Conservation (phyloP, 140 eudicot species). For the Erigeron philadelphicus region DNA sequence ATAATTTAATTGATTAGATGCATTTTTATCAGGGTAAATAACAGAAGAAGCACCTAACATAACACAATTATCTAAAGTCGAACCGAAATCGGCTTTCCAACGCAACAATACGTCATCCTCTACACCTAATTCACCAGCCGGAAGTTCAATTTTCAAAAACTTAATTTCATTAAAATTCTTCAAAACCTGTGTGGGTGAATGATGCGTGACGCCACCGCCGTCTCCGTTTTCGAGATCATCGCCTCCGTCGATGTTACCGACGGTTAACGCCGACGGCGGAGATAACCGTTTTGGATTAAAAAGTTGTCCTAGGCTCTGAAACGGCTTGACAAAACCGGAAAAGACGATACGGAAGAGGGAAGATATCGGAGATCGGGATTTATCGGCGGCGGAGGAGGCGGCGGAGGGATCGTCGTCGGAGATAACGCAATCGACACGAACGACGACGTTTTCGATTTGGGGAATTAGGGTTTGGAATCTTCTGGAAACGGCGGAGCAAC, state of each 20-base stretch:
- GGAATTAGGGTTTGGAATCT: slow-evolving; percentile 66
- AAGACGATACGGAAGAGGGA: slow-evolving; percentile 39
- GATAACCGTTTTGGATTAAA: slow-evolving; percentile 29
- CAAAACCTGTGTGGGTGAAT: slow-evolving; percentile 68
- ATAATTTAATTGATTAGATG: background rate
- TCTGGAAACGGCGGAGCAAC: slow-evolving; percentile 64
- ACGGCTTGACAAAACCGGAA: slow-evolving; percentile 55
- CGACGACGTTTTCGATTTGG: slow-evolving; percentile 65
- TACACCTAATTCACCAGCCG: slow-evolving; percentile 59
- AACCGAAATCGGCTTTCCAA: slow-evolving; percentile 85
- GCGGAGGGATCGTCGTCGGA: slow-evolving; percentile 61
- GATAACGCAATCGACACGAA: slow-evolving; percentile 83
- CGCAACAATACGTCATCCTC: slow-evolving; percentile 62
- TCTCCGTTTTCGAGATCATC: slow-evolving; percentile 29
- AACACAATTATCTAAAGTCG: slow-evolving; percentile 66
- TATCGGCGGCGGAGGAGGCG: background rate
- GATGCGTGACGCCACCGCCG: slow-evolving; percentile 53
- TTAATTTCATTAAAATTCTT: slow-evolving; percentile 54
- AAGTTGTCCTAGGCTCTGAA: slow-evolving; percentile 55
- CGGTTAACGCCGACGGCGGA: background rate
- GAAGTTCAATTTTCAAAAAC: slow-evolving; percentile 51
- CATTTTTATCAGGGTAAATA: slow-evolving; percentile 11
- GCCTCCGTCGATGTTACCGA: slow-evolving; percentile 1
- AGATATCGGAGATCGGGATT: slow-evolving; percentile 7
- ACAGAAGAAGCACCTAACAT: slow-evolving; percentile 72